These are phyloP conservation scores for Naganishia liquefaciens DNA, from an alignment of 1,284 basidiomycete genomes.

Conservation along the genomic window DNA sequence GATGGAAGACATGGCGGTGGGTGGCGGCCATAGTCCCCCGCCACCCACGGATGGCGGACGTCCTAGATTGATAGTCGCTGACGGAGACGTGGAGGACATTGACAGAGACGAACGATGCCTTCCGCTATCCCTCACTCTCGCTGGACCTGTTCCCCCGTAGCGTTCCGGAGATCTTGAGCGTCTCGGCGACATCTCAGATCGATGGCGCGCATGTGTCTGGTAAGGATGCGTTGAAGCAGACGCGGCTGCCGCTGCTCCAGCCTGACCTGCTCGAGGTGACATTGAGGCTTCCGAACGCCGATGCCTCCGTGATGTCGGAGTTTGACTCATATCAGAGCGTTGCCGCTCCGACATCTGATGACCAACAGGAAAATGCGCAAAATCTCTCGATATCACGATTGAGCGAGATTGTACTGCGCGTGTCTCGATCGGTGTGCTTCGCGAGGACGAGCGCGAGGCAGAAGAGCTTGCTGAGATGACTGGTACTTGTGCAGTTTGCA, in stretches of 20 bases:
- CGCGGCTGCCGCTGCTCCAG: slow-evolving; percentile 21
- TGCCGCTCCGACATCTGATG: neutral
- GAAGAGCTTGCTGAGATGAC: neutral
- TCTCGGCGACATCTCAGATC: slow-evolving; percentile 19
- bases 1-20: slow-evolving; percentile 21
- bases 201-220: slow-evolving; percentile 21
- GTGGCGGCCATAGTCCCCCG: slow-evolving; percentile 20
- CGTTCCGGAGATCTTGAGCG: slow-evolving; percentile 22
- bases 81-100: slow-evolving; percentile 7
- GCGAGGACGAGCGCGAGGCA: slow-evolving; percentile 4
- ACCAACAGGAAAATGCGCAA: neutral
- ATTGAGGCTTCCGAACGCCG: slow-evolving; percentile 21
- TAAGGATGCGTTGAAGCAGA: slow-evolving; percentile 20
- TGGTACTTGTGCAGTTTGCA: slow-evolving; percentile 5
- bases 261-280: slow-evolving; percentile 21
- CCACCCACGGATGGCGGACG: slow-evolving; percentile 1
- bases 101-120: slow-evolving; percentile 23
- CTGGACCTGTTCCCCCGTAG: slow-evolving; percentile 13
- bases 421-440: neutral
- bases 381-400: slow-evolving; percentile 5
- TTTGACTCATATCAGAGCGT: slow-evolving; percentile 17
- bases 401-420: neutral
- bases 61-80: slow-evolving; percentile 4
- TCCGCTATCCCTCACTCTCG: slow-evolving; percentile 17
- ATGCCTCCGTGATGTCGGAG: slow-evolving; percentile 14